Evolutionary conservation across 192 early-diverging fungal genomes (phyloP), one percentile per base, ranked within the genome.

Genomic region (Rhizophagus sp.): DNA sequence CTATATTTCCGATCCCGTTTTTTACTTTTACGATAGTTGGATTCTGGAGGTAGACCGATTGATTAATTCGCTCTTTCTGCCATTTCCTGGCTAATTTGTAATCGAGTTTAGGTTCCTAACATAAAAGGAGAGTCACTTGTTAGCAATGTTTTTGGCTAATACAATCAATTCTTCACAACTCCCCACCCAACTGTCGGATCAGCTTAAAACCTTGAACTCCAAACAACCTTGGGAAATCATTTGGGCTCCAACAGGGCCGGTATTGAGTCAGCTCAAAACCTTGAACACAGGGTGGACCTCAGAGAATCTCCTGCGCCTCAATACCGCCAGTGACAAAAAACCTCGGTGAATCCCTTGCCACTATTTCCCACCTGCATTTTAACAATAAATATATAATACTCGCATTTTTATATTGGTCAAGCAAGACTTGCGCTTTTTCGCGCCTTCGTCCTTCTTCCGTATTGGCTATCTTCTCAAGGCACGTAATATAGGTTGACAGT

Each of bases 341-440:
- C n/a, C 72, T 73, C 72, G 52, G 44, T 19, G 52, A 73, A 73
- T 73, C 52, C 72, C n/a, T 73, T 73, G 72, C 52, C 72, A 73
- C 72, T 49, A 49, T 73, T 57, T 34, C 24, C 72, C 72, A 49
- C 72, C 66, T 68, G 25, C 63, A 65, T 65, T 65, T 65, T 19
- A 39, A 39, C 69, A 49, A 70, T 71, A 78, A 49, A 79, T n/a
- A 79, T 41, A 6, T 44, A 72, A n/a, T 70, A 79, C 67, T 79
- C 52, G 78, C 41, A 66, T 79, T 77, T 67, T 30, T 79, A 79
- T 79, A 79, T 50, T 22, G 65, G 57, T 79, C 78, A 34, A 79
- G 47, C 25, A 79, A 70, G 49, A 27, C 44, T 61, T 52, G 66
- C 11, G 67, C 78, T 79, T 71, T 79, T 68, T 24, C 8, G 25